Base-by-base conservation (phyloP, 768 basidiomycete genomes). In the Kondoa subrosea region DNA sequence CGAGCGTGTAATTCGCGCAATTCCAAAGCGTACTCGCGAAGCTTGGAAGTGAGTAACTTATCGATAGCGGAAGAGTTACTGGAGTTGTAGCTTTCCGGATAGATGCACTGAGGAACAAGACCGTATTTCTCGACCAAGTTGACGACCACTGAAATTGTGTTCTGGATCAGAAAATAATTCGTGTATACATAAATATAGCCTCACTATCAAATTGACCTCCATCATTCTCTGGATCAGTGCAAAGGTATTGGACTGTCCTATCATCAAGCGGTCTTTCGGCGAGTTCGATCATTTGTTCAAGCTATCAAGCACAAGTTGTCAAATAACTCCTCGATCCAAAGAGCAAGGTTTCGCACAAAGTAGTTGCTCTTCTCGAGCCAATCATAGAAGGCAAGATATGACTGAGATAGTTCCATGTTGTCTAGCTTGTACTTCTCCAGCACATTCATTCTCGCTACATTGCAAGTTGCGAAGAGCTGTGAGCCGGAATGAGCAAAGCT, bases 291-390 rank as follows among this genome's bases (percentile, higher is more conserved):
- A 87, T 83, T 56, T 87, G 81, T 77, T 95, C 92, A 21, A 95
- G 85, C 77, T 87, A n/a, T n/a, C n/a, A n/a, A n/a, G 93, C 61
- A 57, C 40, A 64, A 60, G 57, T 40, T 34, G 50, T 33, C 25
- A 27, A 34, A 58, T 3, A 25, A 25, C 3, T 32, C 14, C 4
- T 27, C 25, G 2, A 65, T 32, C 59, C 68, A 65, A 31, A 70
- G 62, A 32, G 34, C 14, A 68, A n/a, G n/a, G n/a, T n/a, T n/a
- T n/a, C n/a, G n/a, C 4, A 29, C 65, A 58, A 70, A 70, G 78
- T 88, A 91, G 79, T 92, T 91, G 60, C 85, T 80, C 78, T 81
- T 95, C 81, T 92, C 90, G 63, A 96, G 83, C 78, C 92, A 91
- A 78, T 97, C 92, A 82, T 87, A 93, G 82, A 96, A 92, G 82